phyloP scores from a whole-genome alignment of 805 yeast genomes.

The Spathaspora hagerdaliae region DNA sequence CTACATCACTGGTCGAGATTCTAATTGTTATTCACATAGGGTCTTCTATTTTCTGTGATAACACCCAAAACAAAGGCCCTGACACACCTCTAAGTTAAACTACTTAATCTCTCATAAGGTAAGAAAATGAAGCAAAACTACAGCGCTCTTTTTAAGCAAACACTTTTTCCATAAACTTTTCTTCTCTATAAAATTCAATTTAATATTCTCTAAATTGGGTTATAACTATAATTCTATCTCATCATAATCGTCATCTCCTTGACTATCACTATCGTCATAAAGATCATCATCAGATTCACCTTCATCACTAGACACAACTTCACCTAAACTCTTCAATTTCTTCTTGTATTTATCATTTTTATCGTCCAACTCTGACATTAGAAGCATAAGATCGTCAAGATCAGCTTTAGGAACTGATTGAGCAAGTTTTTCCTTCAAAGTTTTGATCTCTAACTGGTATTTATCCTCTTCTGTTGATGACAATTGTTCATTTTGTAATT shows the following conservation, averaged over 20 bases:
- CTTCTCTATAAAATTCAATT: no score
- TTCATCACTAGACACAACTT: constrained; percentile 66
- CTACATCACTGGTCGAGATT: no score
- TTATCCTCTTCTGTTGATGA: neutral
- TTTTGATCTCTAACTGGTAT: constrained; percentile 6
- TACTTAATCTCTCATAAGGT: no score
- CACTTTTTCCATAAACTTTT: no score
- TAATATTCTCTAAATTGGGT: no score
- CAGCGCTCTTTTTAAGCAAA: no score
- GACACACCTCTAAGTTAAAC: no score
- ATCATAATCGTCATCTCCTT: constrained; percentile 10
- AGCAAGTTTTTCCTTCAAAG: constrained; percentile 5
- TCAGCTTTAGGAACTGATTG: constrained; percentile 46
- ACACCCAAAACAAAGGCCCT: no score
- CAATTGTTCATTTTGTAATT: neutral
- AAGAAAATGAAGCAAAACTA: no score
- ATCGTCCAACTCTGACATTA: constrained; percentile 76
- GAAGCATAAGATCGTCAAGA: constrained; percentile 69
- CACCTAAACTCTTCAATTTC: constrained; percentile 49
- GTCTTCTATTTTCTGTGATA: no score
- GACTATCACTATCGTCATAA: constrained; percentile 44
- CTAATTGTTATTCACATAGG: no score
- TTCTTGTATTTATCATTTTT: constrained; percentile 54
- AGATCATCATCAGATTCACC: constrained; percentile 59
- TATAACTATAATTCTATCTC: no score